Conservation (phyloP, 2,329 filamentous ascomycete species). For the Sporothrix curviconia region DNA sequence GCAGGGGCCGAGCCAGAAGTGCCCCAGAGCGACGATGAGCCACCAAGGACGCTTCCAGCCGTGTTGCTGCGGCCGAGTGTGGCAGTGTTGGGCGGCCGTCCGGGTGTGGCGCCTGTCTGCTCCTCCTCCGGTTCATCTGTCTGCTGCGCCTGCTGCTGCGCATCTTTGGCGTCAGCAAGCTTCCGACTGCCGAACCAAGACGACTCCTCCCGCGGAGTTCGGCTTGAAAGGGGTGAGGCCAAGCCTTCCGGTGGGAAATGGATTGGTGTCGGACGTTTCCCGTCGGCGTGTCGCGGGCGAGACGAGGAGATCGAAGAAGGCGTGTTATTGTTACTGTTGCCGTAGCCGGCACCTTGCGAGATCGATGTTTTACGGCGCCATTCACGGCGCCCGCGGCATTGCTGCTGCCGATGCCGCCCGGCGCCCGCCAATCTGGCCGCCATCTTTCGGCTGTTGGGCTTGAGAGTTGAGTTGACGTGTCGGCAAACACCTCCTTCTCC, state of each 20-base stretch:
- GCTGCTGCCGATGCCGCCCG: neutral
- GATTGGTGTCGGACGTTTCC: conserved; percentile 70
- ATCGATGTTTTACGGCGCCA: conserved; percentile 76
- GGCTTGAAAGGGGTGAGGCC: conserved; percentile 54
- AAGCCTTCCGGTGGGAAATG: conserved; percentile 44
- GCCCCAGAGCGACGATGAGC: conserved; percentile 39
- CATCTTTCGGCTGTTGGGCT: conserved; percentile 74
- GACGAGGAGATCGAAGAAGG: conserved; percentile 65
- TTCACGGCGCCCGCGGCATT: conserved; percentile 35
- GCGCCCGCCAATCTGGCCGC: conserved; percentile 49
- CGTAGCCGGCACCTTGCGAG: conserved; percentile 64
- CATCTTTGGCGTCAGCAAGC: conserved; percentile 46
- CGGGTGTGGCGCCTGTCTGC: conserved; percentile 31
- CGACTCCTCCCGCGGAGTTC: conserved; percentile 56
- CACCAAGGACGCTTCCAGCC: conserved; percentile 40
- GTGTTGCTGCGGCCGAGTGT: conserved; percentile 50
- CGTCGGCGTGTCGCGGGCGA: conserved; percentile 74
- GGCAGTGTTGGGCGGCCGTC: conserved; percentile 35
- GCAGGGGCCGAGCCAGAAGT: conserved; percentile 44
- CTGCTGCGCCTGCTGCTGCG: conserved; percentile 37
- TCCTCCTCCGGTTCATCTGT: conserved; percentile 49
- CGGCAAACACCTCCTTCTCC: conserved; percentile 65
- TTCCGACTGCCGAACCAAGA: conserved; percentile 51
- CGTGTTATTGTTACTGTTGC: conserved; percentile 38
- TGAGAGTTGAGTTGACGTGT: conserved; percentile 92